Conservation (phyloP, 495 filamentous ascomycete genomes). For the Podospora tetraspora region DNA sequence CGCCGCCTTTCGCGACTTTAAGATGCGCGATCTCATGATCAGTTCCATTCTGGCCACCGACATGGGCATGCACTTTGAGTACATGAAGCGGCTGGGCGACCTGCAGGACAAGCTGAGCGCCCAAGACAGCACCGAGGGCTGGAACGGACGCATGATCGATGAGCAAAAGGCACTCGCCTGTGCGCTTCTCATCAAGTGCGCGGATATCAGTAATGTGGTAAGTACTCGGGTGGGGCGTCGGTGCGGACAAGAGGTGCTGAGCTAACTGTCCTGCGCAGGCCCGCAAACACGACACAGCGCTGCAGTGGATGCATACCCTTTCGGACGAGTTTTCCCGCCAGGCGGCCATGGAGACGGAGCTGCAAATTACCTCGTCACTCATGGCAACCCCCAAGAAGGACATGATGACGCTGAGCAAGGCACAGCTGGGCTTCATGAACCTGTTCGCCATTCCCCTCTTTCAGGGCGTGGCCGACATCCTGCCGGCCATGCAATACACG, state of each 20-base stretch:
- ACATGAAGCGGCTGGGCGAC: slow-evolving; percentile 76
- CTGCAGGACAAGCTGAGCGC: slow-evolving; percentile 70
- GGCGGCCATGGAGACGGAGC: slow-evolving; percentile 82
- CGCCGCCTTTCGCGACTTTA: slow-evolving; percentile 62
- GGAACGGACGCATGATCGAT: slow-evolving; percentile 62
- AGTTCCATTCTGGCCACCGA: slow-evolving; percentile 94
- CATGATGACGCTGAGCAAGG: slow-evolving; percentile 73
- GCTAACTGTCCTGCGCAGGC: slow-evolving; percentile 51
- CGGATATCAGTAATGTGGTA: slow-evolving; percentile 97
- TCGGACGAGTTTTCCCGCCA: slow-evolving; percentile 93
- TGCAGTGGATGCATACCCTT: slow-evolving; percentile 82
- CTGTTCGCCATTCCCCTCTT: slow-evolving; percentile 91
- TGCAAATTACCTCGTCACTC: slow-evolving; percentile 79
- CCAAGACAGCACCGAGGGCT: slow-evolving; percentile 57
- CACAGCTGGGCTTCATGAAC: slow-evolving; percentile 93
- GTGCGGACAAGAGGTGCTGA: slow-evolving; percentile 9
- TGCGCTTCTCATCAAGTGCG: slow-evolving; percentile 91
- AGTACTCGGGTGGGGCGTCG: slow-evolving; percentile 24
- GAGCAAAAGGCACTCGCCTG: slow-evolving; percentile 75
- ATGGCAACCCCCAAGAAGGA: slow-evolving; percentile 81
- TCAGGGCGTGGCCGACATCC: slow-evolving; percentile 71
- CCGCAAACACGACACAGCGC: slow-evolving; percentile 72
- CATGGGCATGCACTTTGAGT: slow-evolving; percentile 94
- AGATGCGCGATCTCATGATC: slow-evolving; percentile 85
- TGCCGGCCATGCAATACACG: slow-evolving; percentile 77